A percentile compares a stretch with the other conserved stretches of the same genome.
Evolutionary conservation across 495 filamentous ascomycete species (phyloP).

Genomic region (Penicillium coprophilum): DNA sequence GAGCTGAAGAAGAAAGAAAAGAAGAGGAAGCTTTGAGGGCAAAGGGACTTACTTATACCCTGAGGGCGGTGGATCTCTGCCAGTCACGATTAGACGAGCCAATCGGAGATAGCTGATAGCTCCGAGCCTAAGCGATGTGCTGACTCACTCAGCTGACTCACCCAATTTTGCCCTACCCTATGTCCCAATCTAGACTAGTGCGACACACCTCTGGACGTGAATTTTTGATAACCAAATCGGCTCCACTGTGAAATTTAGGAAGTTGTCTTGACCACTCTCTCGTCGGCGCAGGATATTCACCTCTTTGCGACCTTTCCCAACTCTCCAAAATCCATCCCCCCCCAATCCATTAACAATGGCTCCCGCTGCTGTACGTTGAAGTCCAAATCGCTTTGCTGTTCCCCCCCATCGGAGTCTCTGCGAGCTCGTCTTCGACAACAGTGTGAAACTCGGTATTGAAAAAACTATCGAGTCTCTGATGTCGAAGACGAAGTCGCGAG

Average conservation of each 20-base stretch:
- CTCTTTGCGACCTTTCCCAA: constrained; percentile 55
- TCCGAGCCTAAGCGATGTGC: not conserved
- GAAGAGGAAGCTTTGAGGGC: constrained; percentile 34
- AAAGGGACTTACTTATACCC: constrained; percentile 34
- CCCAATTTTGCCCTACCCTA: constrained; percentile 28
- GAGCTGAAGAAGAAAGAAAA: constrained; percentile 55
- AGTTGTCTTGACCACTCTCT: constrained; percentile 32
- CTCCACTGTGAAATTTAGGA: constrained; percentile 33
- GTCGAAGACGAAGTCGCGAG: constrained; percentile 11
- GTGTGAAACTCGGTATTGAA: constrained; percentile 22
- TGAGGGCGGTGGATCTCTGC: constrained; percentile 8
- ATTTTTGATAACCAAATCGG: constrained; percentile 22
- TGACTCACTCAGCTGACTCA: not conserved
- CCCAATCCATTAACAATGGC: constrained; percentile 48
- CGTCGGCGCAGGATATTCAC: constrained; percentile 58
- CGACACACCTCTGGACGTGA: constrained; percentile 24
- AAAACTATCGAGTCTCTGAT: constrained; percentile 23
- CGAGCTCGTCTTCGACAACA: constrained; percentile 10
- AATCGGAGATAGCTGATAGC: constrained; percentile 11
- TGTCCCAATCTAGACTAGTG: constrained; percentile 29
- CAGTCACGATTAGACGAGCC: constrained; percentile 25
- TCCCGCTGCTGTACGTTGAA: constrained; percentile 71
- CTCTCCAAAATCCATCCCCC: constrained; percentile 21
- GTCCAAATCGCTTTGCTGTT: constrained; percentile 86
- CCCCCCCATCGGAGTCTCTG: constrained; percentile 32